Conservation (phyloP, 169 alveolate species). For the Plasmodium fragile region DNA sequence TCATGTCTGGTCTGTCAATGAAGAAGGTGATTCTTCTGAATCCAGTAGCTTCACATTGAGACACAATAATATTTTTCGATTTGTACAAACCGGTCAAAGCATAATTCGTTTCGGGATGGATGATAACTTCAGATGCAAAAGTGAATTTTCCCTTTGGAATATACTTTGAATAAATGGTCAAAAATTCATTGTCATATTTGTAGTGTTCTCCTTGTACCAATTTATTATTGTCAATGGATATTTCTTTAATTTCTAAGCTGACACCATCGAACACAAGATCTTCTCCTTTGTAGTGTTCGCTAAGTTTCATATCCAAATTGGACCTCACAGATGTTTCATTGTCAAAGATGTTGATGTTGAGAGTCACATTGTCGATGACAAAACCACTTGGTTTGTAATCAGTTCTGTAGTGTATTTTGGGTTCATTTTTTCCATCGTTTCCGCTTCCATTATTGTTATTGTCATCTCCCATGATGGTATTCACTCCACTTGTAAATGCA, state of each 20-base stretch:
- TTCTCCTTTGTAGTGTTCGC: slow-evolving; percentile 81
- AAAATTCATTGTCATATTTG: slow-evolving; percentile 81
- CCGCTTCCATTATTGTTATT: not conserved
- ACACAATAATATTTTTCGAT: slow-evolving; percentile 89
- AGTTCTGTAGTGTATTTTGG: slow-evolving; percentile 85
- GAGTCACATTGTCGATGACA: slow-evolving; percentile 83
- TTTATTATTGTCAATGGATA: slow-evolving; percentile 83
- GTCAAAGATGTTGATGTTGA: slow-evolving; percentile 86
- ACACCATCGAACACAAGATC: slow-evolving; percentile 91
- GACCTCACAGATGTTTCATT: slow-evolving; percentile 84
- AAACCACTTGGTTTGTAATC: slow-evolving; percentile 91
- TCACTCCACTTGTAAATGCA: not conserved
- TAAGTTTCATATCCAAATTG: slow-evolving; percentile 79
- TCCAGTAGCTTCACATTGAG: slow-evolving; percentile 96
- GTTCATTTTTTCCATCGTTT: slow-evolving; percentile 68
- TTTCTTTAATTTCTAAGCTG: slow-evolving; percentile 86
- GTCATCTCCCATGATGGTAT: not conserved
- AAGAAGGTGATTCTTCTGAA: slow-evolving; percentile 91
- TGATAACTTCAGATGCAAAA: slow-evolving; percentile 85
- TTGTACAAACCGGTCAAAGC: slow-evolving; percentile 90
- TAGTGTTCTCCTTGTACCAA: slow-evolving; percentile 83
- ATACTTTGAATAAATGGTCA: slow-evolving; percentile 79
- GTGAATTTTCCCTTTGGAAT: slow-evolving; percentile 81
- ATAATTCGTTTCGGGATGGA: slow-evolving; percentile 88
- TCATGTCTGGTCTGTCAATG: slow-evolving; percentile 94